A percentile compares a stretch with the other conserved stretches of the same genome.
Evolutionary conservation across 2,329 filamentous ascomycete species (phyloP).

Genomic region (Trichoderma endophyticum): DNA sequence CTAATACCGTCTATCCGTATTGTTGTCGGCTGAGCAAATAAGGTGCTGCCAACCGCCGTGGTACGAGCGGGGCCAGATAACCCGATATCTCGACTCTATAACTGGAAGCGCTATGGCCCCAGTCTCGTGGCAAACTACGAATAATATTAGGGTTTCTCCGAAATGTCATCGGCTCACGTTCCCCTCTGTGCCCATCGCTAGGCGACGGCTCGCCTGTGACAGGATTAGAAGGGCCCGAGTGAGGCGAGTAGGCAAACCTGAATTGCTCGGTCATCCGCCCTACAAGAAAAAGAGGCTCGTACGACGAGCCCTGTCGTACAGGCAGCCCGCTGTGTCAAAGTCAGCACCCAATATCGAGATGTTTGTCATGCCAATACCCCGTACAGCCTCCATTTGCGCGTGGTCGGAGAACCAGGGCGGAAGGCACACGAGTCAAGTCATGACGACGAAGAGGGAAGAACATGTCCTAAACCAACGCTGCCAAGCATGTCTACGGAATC

Average conservation of each 20-base stretch:
- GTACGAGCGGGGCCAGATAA: background rate
- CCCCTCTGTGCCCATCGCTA: background rate
- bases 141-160: background rate
- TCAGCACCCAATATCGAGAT: background rate
- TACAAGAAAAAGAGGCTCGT: background rate
- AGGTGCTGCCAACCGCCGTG: background rate
- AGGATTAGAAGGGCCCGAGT: background rate
- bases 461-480: background rate
- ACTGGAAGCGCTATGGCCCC: background rate
- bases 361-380: background rate
- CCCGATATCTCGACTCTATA: background rate
- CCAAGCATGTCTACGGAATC: background rate
- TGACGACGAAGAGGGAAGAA: background rate
- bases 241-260: background rate
- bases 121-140: constrained; percentile 2
- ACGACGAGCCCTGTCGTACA: background rate
- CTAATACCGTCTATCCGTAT: background rate
- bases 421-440: background rate
- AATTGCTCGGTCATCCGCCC: background rate
- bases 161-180: background rate
- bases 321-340: background rate
- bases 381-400: background rate
- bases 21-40: background rate
- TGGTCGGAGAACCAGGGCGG: background rate
- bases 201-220: background rate